phyloP scores from a whole-genome alignment of 441 rosid genomes.

The Pelargonium citronellum region DNA sequence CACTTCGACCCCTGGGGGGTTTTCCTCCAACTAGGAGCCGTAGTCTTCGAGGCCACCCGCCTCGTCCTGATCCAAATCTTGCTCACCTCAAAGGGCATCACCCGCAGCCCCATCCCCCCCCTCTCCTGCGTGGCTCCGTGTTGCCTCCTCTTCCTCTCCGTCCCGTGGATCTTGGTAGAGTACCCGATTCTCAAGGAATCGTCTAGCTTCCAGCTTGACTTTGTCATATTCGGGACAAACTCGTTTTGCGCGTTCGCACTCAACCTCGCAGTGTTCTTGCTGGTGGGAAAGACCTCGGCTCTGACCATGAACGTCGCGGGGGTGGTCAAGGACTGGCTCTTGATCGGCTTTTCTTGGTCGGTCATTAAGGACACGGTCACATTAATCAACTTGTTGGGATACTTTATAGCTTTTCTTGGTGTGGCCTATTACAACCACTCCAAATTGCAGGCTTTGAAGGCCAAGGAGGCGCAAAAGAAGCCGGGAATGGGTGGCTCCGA shows the following conservation, averaged over 20 bases:
- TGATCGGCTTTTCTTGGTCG: constrained; percentile 95
- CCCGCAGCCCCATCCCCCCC: constrained; percentile 74
- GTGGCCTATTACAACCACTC: constrained; percentile 26
- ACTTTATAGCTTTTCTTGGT: constrained; percentile 24
- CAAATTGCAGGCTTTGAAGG: constrained; percentile 26
- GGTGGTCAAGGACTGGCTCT: constrained; percentile 89
- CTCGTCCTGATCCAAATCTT: constrained; percentile 89
- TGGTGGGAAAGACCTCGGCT: constrained; percentile 93
- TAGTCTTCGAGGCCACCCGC: constrained; percentile 84
- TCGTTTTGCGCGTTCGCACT: constrained; percentile 83
- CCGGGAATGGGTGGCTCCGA: constrained; percentile 31
- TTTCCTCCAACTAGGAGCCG: constrained; percentile 74
- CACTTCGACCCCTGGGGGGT: constrained; percentile 88
- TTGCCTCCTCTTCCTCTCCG: constrained; percentile 62
- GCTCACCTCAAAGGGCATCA: constrained; percentile 79
- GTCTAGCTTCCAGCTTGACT: constrained; percentile 83
- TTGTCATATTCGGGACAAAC: constrained; percentile 73
- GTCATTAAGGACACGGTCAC: constrained; percentile 93
- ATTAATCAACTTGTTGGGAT: constrained; percentile 49
- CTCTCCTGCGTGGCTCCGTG: constrained; percentile 91
- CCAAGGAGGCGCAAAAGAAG: constrained; percentile 77
- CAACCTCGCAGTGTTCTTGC: constrained; percentile 88
- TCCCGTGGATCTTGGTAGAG: constrained; percentile 92
- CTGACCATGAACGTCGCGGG: constrained; percentile 98
- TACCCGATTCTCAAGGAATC: constrained; percentile 55